Conservation (phyloP, 164 flowering plant genomes). For the Magnolia kwangsiensis region DNA sequence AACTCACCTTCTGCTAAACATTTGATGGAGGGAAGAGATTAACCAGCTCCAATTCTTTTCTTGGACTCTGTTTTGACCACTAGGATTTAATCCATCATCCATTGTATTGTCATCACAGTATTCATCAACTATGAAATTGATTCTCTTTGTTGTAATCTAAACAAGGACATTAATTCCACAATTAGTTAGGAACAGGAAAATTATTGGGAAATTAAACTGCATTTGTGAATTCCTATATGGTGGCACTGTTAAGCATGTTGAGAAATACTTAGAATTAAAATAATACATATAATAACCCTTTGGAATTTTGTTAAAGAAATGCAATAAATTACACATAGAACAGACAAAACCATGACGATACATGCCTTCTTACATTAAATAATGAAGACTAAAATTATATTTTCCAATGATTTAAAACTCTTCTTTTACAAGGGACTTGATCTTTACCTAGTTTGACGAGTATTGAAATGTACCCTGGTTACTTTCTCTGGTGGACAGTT, state of each 20-base stretch:
- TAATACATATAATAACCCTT: no score
- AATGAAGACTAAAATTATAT: no score
- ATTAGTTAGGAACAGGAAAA: not conserved
- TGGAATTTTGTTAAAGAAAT: no score
- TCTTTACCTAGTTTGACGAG: no score
- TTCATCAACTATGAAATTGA: constrained; percentile 81
- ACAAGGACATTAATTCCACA: constrained; percentile 8
- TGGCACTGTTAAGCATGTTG: not conserved
- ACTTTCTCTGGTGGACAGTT: no score
- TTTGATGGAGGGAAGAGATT: constrained; percentile 87
- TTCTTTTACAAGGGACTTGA: no score
- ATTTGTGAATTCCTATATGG: not conserved
- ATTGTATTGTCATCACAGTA: constrained; percentile 29
- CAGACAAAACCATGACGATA: no score
- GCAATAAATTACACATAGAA: no score
- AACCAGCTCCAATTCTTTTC: constrained; percentile 83
- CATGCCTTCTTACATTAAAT: no score
- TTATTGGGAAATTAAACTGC: not conserved
- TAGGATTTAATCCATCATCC: constrained; percentile 37
- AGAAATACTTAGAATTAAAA: not conserved
- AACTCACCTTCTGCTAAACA: constrained; percentile 80
- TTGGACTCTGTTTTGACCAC: constrained; percentile 30
- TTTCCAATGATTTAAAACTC: no score
- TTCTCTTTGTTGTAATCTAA: constrained; percentile 85
- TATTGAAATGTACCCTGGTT: no score